These are phyloP conservation scores for Fusarium sp. DNA, from an alignment of 2,329 filamentous ascomycete species.

Conservation along the genomic window DNA sequence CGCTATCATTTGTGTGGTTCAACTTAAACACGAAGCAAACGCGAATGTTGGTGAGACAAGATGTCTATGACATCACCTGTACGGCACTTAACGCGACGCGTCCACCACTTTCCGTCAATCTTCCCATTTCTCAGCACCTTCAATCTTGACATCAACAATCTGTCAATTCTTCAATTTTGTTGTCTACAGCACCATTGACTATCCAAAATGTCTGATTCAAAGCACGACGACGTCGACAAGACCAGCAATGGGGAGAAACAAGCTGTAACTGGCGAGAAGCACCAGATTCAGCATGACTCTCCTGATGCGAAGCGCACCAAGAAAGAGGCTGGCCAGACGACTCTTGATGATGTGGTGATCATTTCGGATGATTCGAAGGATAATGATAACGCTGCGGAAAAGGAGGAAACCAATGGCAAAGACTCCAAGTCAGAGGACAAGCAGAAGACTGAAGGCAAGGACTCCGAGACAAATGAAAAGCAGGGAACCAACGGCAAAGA, in stretches of 20 bases:
- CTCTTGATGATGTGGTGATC: slow-evolving; percentile 32
- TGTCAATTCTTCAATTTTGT: not conserved
- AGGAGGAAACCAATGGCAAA: slow-evolving; percentile 12
- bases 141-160: not conserved
- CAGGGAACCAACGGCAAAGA: slow-evolving; percentile 16
- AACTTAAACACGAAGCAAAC: slow-evolving; percentile 17
- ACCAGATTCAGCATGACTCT: slow-evolving; percentile 41
- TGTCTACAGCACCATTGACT: not conserved
- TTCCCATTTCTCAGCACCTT: not conserved
- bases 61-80: slow-evolving; percentile 42
- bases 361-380: slow-evolving; percentile 5
- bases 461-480: not conserved
- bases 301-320: slow-evolving; percentile 44
- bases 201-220: slow-evolving; percentile 23
- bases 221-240: slow-evolving; percentile 2
- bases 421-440: not conserved
- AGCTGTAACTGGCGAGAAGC: slow-evolving; percentile 41
- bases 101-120: not conserved
- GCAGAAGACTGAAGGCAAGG: slow-evolving; percentile 3
- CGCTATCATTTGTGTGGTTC: slow-evolving; percentile 3
- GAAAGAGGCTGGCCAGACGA: slow-evolving; percentile 34
- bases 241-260: slow-evolving; percentile 18
- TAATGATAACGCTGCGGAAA: not conserved
- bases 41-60: slow-evolving; percentile 3
- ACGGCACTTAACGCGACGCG: slow-evolving; percentile 29